These are phyloP conservation scores for Mycena pura DNA, from an alignment of 768 basidiomycete species.

Conservation along the genomic window DNA sequence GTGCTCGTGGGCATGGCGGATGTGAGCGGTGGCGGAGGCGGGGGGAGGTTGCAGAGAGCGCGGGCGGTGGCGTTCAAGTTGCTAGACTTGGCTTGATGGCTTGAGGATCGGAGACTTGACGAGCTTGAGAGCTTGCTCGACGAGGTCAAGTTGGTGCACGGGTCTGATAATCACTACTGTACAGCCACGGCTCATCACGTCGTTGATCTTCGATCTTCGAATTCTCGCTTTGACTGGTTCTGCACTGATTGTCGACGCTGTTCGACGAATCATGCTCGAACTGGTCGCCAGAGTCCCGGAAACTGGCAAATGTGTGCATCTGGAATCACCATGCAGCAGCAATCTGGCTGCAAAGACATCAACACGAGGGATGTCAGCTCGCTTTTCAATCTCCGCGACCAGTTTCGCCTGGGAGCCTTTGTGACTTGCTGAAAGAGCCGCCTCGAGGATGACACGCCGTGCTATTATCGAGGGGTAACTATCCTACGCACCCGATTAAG, in stretches of 20 bases:
- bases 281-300: slow-evolving; percentile 9
- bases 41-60: too few relatives aligned
- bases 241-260: not conserved
- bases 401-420: slow-evolving; percentile 3
- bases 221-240: not conserved
- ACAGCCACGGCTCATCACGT: too few relatives aligned
- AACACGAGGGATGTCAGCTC: slow-evolving; percentile 20
- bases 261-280: not conserved
- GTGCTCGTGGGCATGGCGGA: too few relatives aligned
- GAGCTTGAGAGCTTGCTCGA: too few relatives aligned
- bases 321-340: slow-evolving; percentile 13
- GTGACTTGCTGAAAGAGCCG: slow-evolving; percentile 13
- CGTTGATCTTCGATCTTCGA: too few relatives aligned
- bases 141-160: too few relatives aligned
- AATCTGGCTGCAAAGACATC: slow-evolving; percentile 5
- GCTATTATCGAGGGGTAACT: slow-evolving; percentile 42
- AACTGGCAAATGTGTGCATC: slow-evolving; percentile 5
- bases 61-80: too few relatives aligned
- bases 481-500: slow-evolving; percentile 25
- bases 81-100: too few relatives aligned
- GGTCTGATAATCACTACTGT: too few relatives aligned
- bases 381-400: slow-evolving; percentile 2
- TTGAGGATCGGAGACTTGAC: too few relatives aligned
- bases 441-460: slow-evolving; percentile 49
- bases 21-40: too few relatives aligned